These are phyloP conservation scores for Xylariomycetidae sp. DNA, from an alignment of 2,329 filamentous ascomycete species.

Conservation along the genomic window DNA sequence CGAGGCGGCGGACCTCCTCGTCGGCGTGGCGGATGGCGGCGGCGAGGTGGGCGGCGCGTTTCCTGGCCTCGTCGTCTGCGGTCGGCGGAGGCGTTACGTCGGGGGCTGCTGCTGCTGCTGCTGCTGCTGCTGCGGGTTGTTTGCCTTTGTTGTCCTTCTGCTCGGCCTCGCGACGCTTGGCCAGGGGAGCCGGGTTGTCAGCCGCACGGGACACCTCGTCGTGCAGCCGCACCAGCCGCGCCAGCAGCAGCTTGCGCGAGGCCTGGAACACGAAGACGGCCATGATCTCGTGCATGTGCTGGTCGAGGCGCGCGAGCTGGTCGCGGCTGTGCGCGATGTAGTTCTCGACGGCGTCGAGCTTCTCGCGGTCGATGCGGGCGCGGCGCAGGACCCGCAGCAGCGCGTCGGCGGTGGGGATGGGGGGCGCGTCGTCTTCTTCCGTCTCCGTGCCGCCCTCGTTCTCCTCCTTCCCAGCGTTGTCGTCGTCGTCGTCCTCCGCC, in stretches of 20 bases:
- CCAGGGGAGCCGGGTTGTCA: too few relatives aligned
- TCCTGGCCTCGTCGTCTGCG: conserved; percentile 26
- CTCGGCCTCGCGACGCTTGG: too few relatives aligned
- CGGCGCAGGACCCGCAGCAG: conserved; percentile 63
- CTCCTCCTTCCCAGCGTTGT: conserved; percentile 5
- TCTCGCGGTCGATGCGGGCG: conserved; percentile 82
- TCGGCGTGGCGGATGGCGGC: conserved; percentile 71
- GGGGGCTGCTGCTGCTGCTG: too few relatives aligned
- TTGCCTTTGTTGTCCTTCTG: conserved; percentile 24
- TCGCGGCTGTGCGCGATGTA: conserved; percentile 74
- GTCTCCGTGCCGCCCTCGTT: conserved; percentile 23
- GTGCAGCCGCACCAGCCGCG: conserved; percentile 60
- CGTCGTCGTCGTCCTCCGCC: conserved; percentile 5
- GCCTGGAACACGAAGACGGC: conserved; percentile 81
- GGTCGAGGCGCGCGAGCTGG: conserved; percentile 68
- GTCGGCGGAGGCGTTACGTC: too few relatives aligned
- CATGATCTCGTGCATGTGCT: conserved; percentile 82
- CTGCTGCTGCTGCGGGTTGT: conserved; percentile 8
- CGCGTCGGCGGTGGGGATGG: conserved; percentile 58
- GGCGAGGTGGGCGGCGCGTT: conserved; percentile 61
- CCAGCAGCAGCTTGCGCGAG: conserved; percentile 71
- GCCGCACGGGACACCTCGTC: conserved; percentile 40
- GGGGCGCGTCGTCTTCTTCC: conserved; percentile 30
- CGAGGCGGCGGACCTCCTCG: conserved; percentile 70
- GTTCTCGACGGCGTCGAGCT: conserved; percentile 73